Conservation (phyloP, 202 grass and related monocot species). For the Carex sylvatica region DNA sequence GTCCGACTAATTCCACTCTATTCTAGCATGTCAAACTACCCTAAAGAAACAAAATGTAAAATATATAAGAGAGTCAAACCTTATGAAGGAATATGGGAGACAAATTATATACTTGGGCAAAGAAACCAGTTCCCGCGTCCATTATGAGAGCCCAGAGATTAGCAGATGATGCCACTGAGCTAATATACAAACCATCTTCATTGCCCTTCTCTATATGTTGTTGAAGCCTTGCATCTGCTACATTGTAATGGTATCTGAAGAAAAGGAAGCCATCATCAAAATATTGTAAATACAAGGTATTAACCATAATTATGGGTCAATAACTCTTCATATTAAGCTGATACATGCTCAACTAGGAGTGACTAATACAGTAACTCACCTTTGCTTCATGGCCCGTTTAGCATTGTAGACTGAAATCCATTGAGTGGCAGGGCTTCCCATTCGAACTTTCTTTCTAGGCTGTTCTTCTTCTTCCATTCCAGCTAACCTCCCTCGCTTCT, state of each 20-base stretch:
- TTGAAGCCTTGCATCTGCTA: constrained; percentile 76
- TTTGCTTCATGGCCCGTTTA: constrained; percentile 91
- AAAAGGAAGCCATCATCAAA: constrained; percentile 14
- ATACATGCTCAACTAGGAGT: neutral
- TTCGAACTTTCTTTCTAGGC: constrained; percentile 89
- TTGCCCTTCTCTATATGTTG: constrained; percentile 96
- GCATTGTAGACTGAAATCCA: constrained; percentile 99
- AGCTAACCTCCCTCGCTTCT: constrained; percentile 83
- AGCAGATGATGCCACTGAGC: constrained; percentile 75
- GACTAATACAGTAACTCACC: constrained; percentile 44
- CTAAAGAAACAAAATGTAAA: constrained; percentile 19
- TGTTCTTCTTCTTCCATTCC: constrained; percentile 92
- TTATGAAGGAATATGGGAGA: constrained; percentile 93
- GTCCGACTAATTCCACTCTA: neutral
- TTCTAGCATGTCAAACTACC: neutral
- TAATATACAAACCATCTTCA: constrained; percentile 93
- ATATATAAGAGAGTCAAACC: constrained; percentile 35
- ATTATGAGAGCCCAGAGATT: constrained; percentile 99
- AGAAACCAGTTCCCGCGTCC: constrained; percentile 94
- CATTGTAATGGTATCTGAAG: constrained; percentile 95
- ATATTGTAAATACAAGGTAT: constrained; percentile 2
- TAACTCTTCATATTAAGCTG: neutral
- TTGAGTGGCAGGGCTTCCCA: constrained; percentile 88
- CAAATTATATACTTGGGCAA: constrained; percentile 93
- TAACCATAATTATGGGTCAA: neutral